phyloP scores from a whole-genome alignment of 352 stramenopile genomes.

The Phytophthora quininea region DNA sequence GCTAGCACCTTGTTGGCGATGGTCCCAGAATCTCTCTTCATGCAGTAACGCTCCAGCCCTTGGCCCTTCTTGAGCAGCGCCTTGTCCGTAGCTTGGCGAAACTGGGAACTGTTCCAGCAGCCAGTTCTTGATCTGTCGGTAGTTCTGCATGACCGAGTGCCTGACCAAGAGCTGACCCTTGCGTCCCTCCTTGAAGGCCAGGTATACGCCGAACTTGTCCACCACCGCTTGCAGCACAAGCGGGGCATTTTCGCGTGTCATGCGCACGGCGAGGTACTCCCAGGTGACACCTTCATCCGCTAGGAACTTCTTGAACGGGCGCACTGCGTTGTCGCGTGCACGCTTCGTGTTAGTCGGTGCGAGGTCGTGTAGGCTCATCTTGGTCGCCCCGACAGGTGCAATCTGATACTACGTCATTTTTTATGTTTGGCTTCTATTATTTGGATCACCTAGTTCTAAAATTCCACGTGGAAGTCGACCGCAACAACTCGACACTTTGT shows the following conservation, averaged over 20 bases:
- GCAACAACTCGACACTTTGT: too few relatives aligned
- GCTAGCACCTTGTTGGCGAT: conserved; percentile 16
- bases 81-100: neutral
- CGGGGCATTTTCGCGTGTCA: conserved; percentile 7
- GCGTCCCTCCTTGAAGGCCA: conserved; percentile 22
- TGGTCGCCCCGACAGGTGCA: conserved; percentile 63
- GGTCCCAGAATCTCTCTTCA: conserved; percentile 1
- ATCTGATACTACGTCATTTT: too few relatives aligned
- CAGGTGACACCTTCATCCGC: neutral
- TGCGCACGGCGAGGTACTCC: neutral
- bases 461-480: too few relatives aligned
- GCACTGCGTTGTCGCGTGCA: conserved; percentile 12
- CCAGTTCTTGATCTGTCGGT: too few relatives aligned
- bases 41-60: conserved; percentile 6
- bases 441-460: too few relatives aligned
- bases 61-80: neutral
- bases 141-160: conserved; percentile 29
- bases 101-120: neutral
- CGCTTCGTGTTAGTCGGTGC: conserved; percentile 24
- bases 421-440: too few relatives aligned
- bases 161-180: conserved; percentile 13
- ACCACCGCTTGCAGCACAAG: conserved; percentile 3
- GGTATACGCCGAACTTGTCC: neutral
- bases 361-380: conserved; percentile 22
- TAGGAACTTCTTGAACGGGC: conserved; percentile 24